phyloP scores from a whole-genome alignment of 352 stramenopile genomes.

The Phytopythium cucurbitacearum region DNA sequence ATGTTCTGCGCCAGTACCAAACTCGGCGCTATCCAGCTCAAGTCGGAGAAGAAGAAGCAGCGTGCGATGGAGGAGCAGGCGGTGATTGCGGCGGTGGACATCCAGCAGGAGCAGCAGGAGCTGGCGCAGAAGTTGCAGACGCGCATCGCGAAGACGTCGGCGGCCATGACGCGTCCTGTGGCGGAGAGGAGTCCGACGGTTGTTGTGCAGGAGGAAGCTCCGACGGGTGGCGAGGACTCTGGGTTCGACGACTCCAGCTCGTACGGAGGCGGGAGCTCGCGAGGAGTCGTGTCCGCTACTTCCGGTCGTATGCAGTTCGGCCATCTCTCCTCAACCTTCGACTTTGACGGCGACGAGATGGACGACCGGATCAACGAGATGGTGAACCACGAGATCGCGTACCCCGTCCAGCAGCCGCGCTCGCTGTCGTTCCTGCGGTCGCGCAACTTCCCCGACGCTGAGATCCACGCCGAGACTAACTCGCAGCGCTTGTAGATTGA shows the following conservation, averaged over 20 bases:
- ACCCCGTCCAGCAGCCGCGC: constrained; percentile 46
- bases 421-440: constrained; percentile 74
- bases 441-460: constrained; percentile 62
- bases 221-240: constrained; percentile 2
- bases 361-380: constrained; percentile 36
- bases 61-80: constrained; percentile 33
- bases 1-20: constrained; percentile 78
- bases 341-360: constrained; percentile 52
- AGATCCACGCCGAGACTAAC: constrained; percentile 60
- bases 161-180: constrained; percentile 24
- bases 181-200: neutral
- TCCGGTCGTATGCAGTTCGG: constrained; percentile 10
- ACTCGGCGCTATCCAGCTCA: constrained; percentile 78
- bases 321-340: constrained; percentile 42
- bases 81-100: constrained; percentile 14
- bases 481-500: constrained; percentile 34
- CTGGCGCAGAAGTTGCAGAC: constrained; percentile 48
- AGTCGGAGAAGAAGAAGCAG: constrained; percentile 77
- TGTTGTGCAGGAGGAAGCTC: constrained; percentile 5
- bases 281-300: neutral
- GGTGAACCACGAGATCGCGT: constrained; percentile 41
- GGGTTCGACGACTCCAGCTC: neutral
- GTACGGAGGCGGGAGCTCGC: constrained; percentile 13
- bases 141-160: constrained; percentile 46
- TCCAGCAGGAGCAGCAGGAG: constrained; percentile 17